phyloP scores from a whole-genome alignment of 192 early-diverging fungal genomes.

The Allomyces macrogynus region DNA sequence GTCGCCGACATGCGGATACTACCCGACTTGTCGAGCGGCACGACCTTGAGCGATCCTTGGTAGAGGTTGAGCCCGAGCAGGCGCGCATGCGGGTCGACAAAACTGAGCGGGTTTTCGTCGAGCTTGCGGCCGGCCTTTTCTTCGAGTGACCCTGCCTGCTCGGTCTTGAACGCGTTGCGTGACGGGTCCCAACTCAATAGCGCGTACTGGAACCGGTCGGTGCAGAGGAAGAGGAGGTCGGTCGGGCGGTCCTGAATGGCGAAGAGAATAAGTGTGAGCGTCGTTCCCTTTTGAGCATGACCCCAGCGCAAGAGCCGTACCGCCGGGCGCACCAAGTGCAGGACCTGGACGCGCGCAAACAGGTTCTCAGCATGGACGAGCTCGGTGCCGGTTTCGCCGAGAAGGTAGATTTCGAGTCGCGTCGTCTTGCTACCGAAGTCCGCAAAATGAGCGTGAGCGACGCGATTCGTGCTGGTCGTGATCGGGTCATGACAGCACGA shows the following conservation, averaged over 20 bases:
- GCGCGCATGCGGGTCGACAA: slow-evolving; percentile 31
- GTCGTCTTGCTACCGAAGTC: slow-evolving; percentile 26
- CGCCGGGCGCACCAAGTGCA: slow-evolving; percentile 25
- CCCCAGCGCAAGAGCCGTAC: slow-evolving; percentile 6
- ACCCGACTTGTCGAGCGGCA: slow-evolving; percentile 24
- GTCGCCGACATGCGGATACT: neutral
- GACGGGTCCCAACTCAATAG: slow-evolving; percentile 42
- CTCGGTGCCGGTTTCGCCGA: slow-evolving; percentile 18
- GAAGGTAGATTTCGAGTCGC: slow-evolving; percentile 35
- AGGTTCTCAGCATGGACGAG: slow-evolving; percentile 34
- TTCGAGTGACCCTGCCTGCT: slow-evolving; percentile 33
- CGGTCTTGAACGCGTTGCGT: slow-evolving; percentile 29
- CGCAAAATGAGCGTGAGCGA: neutral
- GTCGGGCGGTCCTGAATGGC: slow-evolving; percentile 24
- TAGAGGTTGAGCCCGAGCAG: slow-evolving; percentile 39
- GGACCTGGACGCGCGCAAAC: slow-evolving; percentile 41
- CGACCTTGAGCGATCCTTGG: slow-evolving; percentile 44
- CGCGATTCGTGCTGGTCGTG: neutral
- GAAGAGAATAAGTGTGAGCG: neutral
- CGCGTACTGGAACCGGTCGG: slow-evolving; percentile 43
- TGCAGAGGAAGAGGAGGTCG: slow-evolving; percentile 44
- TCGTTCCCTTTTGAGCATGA: neutral
- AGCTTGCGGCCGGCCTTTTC: slow-evolving; percentile 33
- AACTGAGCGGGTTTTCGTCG: slow-evolving; percentile 24
- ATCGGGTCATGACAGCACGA: slow-evolving; percentile 5